phyloP scores from a whole-genome alignment of 768 basidiomycete genomes.

The Lactifluus piperatus region DNA sequence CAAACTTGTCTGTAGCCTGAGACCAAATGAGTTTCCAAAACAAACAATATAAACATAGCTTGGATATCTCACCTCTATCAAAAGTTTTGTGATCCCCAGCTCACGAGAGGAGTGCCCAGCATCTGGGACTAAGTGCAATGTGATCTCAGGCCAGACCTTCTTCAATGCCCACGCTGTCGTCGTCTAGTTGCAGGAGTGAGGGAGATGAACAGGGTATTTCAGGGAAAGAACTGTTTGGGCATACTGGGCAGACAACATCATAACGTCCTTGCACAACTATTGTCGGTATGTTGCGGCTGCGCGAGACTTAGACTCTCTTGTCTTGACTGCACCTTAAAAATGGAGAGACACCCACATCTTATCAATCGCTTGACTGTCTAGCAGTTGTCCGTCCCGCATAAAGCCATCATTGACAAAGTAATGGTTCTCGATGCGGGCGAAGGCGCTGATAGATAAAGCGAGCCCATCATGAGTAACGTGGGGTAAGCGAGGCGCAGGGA shows the following conservation, averaged over 20 bases:
- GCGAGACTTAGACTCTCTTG: background rate
- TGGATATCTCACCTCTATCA: conserved; percentile 52
- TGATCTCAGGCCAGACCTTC: conserved; percentile 76
- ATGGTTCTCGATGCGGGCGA: conserved; percentile 85
- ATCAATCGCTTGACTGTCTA: conserved; percentile 76
- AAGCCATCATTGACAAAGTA: conserved; percentile 89
- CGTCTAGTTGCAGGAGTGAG: conserved; percentile 35
- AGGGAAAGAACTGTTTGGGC: conserved; percentile 19
- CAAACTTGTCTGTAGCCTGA: conserved; percentile 39
- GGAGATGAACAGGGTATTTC: background rate
- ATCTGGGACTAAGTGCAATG: conserved; percentile 68
- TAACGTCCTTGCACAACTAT: conserved; percentile 82
- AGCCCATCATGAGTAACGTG: background rate
- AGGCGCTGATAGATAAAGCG: conserved; percentile 43
- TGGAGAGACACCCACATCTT: conserved; percentile 56
- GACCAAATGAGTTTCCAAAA: background rate
- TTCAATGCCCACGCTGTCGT: conserved; percentile 77
- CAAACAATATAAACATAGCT: background rate
- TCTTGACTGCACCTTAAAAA: background rate
- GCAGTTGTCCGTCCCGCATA: conserved; percentile 80
- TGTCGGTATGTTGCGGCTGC: conserved; percentile 82
- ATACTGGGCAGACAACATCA: conserved; percentile 80
- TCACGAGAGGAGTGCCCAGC: conserved; percentile 86
- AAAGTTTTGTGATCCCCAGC: conserved; percentile 52
- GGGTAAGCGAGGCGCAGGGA: background rate